Percentiles rank a stretch among this genome's conserved stretches.
phyloP scores from a whole-genome alignment of 2,329 filamentous ascomycete genomes.

The Penicillium expansum region DNA sequence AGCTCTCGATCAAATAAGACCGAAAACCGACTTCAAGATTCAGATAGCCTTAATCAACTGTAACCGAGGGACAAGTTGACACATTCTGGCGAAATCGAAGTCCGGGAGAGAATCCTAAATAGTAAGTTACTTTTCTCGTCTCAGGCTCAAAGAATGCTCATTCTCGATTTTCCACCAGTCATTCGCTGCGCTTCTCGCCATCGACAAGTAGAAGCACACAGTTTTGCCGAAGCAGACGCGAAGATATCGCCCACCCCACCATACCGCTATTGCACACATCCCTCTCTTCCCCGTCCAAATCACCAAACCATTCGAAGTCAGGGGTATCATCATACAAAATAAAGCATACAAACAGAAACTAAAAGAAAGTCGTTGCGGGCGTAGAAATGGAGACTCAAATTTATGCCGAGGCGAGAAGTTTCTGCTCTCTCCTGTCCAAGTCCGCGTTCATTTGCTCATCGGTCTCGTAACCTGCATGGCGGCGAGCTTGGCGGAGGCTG shows the following conservation, averaged over 20 bases:
- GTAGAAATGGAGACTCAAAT: neutral
- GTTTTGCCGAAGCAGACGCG: neutral
- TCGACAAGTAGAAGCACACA: neutral
- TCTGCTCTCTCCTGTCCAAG: slow-evolving; percentile 26
- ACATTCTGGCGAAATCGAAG: neutral
- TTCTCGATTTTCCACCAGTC: neutral
- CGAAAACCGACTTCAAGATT: neutral
- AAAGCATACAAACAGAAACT: slow-evolving; percentile 6
- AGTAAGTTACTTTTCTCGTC: slow-evolving; percentile 1
- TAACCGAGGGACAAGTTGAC: neutral
- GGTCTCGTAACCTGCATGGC: slow-evolving; percentile 32
- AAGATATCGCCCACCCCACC: neutral
- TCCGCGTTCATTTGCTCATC: slow-evolving; percentile 36
- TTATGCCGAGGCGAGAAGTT: slow-evolving; percentile 1
- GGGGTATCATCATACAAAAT: slow-evolving; percentile 14
- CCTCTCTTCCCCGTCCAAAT: neutral
- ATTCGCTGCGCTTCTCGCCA: neutral
- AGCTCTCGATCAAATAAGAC: neutral
- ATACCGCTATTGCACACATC: neutral
- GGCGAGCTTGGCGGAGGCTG: slow-evolving; percentile 30
- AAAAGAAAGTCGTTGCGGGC: slow-evolving; percentile 10
- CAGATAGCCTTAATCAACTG: neutral
- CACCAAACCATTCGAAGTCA: slow-evolving; percentile 9
- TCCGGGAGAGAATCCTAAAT: slow-evolving; percentile 3
- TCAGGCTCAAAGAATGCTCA: neutral